phyloP scores from a whole-genome alignment of 352 stramenopile genomes.

The Phytophthora sp. region DNA sequence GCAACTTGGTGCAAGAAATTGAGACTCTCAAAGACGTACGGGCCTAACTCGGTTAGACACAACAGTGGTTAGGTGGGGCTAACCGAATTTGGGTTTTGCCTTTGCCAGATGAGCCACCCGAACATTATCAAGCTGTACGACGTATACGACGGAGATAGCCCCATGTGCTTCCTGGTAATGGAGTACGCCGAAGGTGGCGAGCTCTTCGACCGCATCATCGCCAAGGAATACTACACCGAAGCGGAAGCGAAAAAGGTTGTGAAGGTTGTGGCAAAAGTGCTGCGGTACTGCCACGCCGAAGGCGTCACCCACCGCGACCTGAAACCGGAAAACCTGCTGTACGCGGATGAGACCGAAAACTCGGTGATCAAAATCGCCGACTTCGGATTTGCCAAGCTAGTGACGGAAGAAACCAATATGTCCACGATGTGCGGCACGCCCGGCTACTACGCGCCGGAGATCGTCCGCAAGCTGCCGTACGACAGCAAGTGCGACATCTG shows the following conservation, averaged over 20 bases:
- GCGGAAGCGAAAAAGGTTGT: constrained; percentile 85
- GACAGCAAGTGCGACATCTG: constrained; percentile 97
- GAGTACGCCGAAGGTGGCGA: constrained; percentile 89
- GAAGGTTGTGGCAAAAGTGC: constrained; percentile 85
- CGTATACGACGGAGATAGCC: constrained; percentile 76
- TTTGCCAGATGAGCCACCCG: constrained; percentile 67
- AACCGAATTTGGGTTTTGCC: constrained; percentile 10
- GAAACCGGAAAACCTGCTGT: constrained; percentile 97
- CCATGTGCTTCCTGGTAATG: constrained; percentile 91
- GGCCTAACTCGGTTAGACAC: not conserved
- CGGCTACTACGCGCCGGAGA: constrained; percentile 97
- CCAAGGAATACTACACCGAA: constrained; percentile 93
- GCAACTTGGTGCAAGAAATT: constrained; percentile 85
- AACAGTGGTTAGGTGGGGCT: not conserved
- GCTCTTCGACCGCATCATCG: constrained; percentile 94
- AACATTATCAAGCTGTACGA: constrained; percentile 91
- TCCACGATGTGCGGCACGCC: constrained; percentile 93
- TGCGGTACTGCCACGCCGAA: constrained; percentile 86
- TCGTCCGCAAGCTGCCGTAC: constrained; percentile 95
- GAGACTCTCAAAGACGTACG: constrained; percentile 76
- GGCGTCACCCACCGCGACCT: constrained; percentile 96
- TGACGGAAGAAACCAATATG: constrained; percentile 83
- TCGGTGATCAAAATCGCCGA: constrained; percentile 95
- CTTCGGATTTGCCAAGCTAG: constrained; percentile 89
- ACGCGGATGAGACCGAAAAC: constrained; percentile 81